Conservation (phyloP, 495 filamentous ascomycete species). For the Cetradonia linearis region DNA sequence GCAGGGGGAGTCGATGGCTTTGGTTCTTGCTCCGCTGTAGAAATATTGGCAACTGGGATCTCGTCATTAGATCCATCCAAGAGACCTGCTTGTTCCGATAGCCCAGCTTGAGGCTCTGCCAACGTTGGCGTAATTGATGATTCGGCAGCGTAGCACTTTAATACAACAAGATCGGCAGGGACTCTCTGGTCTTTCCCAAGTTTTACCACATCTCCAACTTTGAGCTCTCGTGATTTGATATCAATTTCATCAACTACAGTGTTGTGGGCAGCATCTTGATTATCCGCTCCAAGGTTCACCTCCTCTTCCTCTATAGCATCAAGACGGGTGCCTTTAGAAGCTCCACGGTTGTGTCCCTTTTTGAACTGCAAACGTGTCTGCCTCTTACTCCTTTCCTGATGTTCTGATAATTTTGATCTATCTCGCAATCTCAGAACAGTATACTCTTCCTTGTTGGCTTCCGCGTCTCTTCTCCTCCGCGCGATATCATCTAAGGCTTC, state of each 20-base stretch:
- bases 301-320: conserved; percentile 37
- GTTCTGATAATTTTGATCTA: conserved; percentile 26
- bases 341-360: conserved; percentile 10
- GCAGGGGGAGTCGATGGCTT: conserved; percentile 5
- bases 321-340: conserved; percentile 19
- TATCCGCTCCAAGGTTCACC: conserved; percentile 33
- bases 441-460: conserved; percentile 90
- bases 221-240: conserved; percentile 79
- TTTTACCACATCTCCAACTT: conserved; percentile 89
- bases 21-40: neutral
- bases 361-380: conserved; percentile 16
- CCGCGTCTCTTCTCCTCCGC: conserved; percentile 72
- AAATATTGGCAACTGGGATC: neutral
- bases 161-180: conserved; percentile 86
- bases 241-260: conserved; percentile 47
- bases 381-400: conserved; percentile 23
- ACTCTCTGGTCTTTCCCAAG: conserved; percentile 83
- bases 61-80: conserved; percentile 11
- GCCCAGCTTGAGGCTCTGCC: neutral
- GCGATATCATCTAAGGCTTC: conserved; percentile 92
- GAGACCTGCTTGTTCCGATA: conserved; percentile 5
- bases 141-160: conserved; percentile 73
- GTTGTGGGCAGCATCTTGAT: conserved; percentile 5
- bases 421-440: conserved; percentile 62
- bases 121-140: conserved; percentile 26